Evolutionary conservation across 352 stramenopile genomes (phyloP).

Genomic region (Globisporangium cederbergense): DNA sequence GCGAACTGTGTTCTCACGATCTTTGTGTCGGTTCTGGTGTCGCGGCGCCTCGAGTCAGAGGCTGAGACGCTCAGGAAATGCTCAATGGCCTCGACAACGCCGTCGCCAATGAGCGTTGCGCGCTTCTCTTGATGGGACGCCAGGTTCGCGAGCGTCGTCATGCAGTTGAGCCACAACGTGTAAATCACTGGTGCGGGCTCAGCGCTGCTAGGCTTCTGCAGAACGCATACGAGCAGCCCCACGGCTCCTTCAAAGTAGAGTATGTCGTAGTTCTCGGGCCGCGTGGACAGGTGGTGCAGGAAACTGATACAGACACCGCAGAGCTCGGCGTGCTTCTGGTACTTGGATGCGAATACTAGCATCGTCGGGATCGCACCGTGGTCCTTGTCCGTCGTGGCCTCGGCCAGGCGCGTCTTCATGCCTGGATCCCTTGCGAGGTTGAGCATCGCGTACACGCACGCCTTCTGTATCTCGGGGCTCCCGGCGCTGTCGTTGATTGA

Average conservation of each 20-base stretch:
- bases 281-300: conserved; percentile 67
- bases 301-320: conserved; percentile 67
- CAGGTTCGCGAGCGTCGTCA: conserved; percentile 59
- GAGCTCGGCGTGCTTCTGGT: conserved; percentile 53
- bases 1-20: conserved; percentile 54
- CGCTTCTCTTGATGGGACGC: conserved; percentile 38
- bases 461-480: conserved; percentile 68
- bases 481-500: conserved; percentile 40
- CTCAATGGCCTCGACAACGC: conserved; percentile 58
- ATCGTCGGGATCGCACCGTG: conserved; percentile 64
- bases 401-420: conserved; percentile 70
- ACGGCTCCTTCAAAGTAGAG: conserved; percentile 67
- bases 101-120: conserved; percentile 47
- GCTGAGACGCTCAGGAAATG: conserved; percentile 49
- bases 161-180: conserved; percentile 43
- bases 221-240: conserved; percentile 47
- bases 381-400: conserved; percentile 31
- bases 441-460: conserved; percentile 77
- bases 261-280: conserved; percentile 52
- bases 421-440: conserved; percentile 59
- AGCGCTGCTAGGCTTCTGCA: conserved; percentile 39
- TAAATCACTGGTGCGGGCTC: conserved; percentile 47
- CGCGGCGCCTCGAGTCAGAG: conserved; percentile 33
- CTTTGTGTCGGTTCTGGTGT: conserved; percentile 37
- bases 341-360: conserved; percentile 58